Evolutionary conservation across 306 rosid genomes (phyloP).

Genomic region (Corylus americana): DNA sequence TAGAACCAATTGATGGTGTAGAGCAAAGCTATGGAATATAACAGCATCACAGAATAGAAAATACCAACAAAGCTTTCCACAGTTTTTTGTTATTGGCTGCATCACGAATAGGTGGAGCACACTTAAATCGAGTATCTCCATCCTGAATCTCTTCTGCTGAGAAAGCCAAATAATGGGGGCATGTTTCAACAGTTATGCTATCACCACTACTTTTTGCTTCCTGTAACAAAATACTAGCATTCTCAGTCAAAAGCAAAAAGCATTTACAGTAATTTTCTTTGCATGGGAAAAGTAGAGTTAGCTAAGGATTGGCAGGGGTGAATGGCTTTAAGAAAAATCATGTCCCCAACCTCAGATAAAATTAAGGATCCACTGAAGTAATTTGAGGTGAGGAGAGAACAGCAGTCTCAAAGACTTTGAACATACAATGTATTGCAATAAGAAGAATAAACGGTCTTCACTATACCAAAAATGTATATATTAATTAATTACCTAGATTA

Average conservation of each 20-base stretch:
- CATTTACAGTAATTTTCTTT: not conserved
- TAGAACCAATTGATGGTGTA: not conserved
- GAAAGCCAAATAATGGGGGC: constrained; percentile 89
- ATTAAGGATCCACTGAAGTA: not conserved
- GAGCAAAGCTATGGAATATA: constrained; percentile 5
- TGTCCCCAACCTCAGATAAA: not conserved
- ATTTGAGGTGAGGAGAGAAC: constrained; percentile 2
- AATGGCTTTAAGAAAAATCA: not conserved
- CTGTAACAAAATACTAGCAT: constrained; percentile 43
- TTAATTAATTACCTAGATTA: too few relatives aligned
- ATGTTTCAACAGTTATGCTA: constrained; percentile 84
- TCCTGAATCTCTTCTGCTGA: constrained; percentile 72
- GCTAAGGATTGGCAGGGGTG: not conserved
- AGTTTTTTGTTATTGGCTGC: constrained; percentile 71
- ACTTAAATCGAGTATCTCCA: constrained; percentile 88
- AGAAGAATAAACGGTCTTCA: too few relatives aligned
- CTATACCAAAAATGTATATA: too few relatives aligned
- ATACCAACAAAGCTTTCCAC: constrained; percentile 81
- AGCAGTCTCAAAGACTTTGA: not conserved
- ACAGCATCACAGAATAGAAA: constrained; percentile 8
- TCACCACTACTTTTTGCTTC: constrained; percentile 79
- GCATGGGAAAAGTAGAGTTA: constrained; percentile 10
- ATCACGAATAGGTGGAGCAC: constrained; percentile 92
- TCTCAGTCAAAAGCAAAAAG: not conserved
- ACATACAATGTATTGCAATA: not conserved